phyloP scores from a whole-genome alignment of 495 filamentous ascomycete species.

The Talaromyces liani region DNA sequence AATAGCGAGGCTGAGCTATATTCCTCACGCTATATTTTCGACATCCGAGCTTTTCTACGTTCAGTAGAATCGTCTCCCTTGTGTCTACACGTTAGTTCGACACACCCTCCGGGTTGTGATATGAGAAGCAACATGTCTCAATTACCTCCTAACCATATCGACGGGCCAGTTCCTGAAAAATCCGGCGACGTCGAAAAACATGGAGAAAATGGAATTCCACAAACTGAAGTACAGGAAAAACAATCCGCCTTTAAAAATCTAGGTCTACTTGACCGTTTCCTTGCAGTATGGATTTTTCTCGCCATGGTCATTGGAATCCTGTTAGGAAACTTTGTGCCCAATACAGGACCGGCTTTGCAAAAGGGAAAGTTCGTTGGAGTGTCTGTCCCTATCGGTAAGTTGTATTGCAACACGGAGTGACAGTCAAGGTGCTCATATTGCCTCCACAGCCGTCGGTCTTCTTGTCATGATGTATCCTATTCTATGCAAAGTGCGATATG shows the following conservation, averaged over 20 bases:
- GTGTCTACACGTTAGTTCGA: background rate
- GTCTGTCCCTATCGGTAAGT: slow-evolving; percentile 67
- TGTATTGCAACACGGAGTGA: background rate
- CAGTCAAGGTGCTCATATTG: background rate
- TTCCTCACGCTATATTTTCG: background rate
- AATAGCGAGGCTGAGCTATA: background rate
- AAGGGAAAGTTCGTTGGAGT: slow-evolving; percentile 67
- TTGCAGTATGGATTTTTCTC: slow-evolving; percentile 79
- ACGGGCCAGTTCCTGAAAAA: background rate
- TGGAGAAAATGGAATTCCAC: background rate
- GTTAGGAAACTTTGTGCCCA: slow-evolving; percentile 69
- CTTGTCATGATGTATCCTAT: slow-evolving; percentile 96
- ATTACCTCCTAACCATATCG: background rate
- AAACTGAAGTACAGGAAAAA: background rate
- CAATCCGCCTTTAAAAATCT: slow-evolving; percentile 46
- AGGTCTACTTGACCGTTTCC: slow-evolving; percentile 65
- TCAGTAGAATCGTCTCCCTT: background rate
- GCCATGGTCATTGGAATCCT: slow-evolving; percentile 77
- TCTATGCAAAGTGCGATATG: slow-evolving; percentile 84
- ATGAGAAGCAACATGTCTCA: background rate
- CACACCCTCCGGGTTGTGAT: background rate
- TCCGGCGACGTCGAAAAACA: slow-evolving; percentile 8
- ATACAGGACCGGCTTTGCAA: slow-evolving; percentile 54
- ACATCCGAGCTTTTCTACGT: background rate
- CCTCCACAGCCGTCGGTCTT: slow-evolving; percentile 59